These are phyloP conservation scores for Neurospora sp. DNA, from an alignment of 495 filamentous ascomycete species.

Conservation along the genomic window DNA sequence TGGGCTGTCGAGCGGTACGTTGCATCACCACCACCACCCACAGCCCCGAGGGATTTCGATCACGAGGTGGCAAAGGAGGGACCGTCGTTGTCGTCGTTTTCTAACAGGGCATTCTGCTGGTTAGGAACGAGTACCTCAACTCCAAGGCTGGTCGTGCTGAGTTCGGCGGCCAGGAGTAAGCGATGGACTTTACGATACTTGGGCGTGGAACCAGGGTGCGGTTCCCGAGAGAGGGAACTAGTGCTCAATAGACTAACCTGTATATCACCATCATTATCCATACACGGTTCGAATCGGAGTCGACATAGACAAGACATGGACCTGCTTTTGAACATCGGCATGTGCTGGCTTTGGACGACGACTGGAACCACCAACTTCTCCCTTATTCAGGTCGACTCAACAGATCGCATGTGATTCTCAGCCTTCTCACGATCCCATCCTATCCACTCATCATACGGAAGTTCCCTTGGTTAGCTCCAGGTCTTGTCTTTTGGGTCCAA, in stretches of 20 bases:
- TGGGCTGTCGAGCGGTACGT: conserved; percentile 79
- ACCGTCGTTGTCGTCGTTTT: neutral
- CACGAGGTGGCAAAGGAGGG: neutral
- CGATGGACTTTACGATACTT: neutral
- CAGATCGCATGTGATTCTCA: neutral
- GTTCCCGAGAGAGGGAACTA: conserved; percentile 3
- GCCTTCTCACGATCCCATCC: neutral
- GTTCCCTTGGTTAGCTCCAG: neutral
- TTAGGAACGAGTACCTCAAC: conserved; percentile 84
- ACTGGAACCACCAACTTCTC: neutral
- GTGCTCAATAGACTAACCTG: conserved; percentile 24
- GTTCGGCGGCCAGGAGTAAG: conserved; percentile 38
- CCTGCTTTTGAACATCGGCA: neutral
- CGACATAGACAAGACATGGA: neutral
- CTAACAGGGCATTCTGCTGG: conserved; percentile 7
- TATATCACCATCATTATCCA: conserved; percentile 13
- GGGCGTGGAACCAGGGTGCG: neutral
- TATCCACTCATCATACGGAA: neutral
- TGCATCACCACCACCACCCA: neutral
- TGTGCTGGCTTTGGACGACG: neutral
- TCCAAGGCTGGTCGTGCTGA: conserved; percentile 73
- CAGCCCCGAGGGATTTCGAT: neutral
- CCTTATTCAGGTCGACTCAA: neutral
- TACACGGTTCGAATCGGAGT: neutral
- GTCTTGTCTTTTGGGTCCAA: neutral